phyloP scores from a whole-genome alignment of 2,329 filamentous ascomycete species.

The Mycosphaerelloides madeirae region DNA sequence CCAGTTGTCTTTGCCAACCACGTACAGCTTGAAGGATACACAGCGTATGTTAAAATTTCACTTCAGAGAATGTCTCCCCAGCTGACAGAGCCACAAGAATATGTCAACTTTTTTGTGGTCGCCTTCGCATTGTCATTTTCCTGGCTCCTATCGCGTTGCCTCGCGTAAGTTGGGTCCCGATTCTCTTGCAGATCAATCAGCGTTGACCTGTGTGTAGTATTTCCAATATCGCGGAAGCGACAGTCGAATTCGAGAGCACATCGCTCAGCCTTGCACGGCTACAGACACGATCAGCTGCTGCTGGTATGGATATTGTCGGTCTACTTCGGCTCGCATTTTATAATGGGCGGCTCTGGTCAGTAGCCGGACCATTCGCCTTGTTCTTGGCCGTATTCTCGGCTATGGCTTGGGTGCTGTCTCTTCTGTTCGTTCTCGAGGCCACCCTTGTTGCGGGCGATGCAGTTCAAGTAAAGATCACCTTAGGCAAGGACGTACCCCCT shows the following conservation, averaged over 20 bases:
- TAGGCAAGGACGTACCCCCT: background rate
- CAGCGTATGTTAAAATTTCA: background rate
- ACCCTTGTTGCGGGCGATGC: constrained; percentile 1
- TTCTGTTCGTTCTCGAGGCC: constrained; percentile 5
- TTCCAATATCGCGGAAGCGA: constrained; percentile 2
- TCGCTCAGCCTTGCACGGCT: background rate
- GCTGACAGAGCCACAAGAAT: background rate
- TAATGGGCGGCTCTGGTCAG: constrained; percentile 1
- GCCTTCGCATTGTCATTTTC: constrained; percentile 1
- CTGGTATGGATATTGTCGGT: constrained; percentile 5
- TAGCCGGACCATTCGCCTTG: constrained; percentile 3
- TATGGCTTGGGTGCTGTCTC: constrained; percentile 7
- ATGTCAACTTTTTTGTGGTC: constrained; percentile 6
- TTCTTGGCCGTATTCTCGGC: constrained; percentile 1
- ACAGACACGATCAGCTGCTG: constrained; percentile 1
- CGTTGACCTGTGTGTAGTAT: background rate
- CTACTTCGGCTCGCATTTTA: constrained; percentile 1
- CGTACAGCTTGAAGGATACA: constrained; percentile 2
- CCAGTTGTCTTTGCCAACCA: constrained; percentile 2
- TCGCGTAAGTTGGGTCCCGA: background rate
- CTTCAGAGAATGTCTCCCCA: too few relatives aligned
- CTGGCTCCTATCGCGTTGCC: constrained; percentile 3
- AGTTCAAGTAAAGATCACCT: background rate
- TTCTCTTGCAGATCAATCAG: background rate
- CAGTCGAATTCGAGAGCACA: constrained; percentile 1